Percentiles rank a stretch among this genome's conserved stretches.
These are phyloP conservation scores for Orbilia blumenaviensis DNA, from an alignment of 2,329 filamentous ascomycete species.

Conservation along the genomic window DNA sequence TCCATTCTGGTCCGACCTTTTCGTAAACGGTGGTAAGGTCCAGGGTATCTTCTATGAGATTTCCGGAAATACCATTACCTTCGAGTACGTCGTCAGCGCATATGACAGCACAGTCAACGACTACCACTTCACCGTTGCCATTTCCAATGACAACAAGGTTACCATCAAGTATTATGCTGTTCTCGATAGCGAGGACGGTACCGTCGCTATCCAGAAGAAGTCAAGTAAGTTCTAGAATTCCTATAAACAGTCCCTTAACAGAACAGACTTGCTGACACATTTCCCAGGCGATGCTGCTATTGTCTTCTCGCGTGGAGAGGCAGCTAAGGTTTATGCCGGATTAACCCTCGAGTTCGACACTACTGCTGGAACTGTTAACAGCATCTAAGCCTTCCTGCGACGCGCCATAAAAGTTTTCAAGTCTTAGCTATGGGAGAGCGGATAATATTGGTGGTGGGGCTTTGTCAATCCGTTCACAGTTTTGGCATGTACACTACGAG, in stretches of 20 bases:
- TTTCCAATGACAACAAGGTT: constrained; percentile 26
- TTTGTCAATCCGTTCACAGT: neutral
- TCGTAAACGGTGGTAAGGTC: constrained; percentile 5
- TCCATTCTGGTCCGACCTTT: constrained; percentile 41
- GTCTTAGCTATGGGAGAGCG: neutral
- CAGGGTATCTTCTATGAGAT: constrained; percentile 47
- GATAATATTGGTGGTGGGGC: neutral
- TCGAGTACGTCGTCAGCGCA: constrained; percentile 31
- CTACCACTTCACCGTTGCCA: constrained; percentile 31
- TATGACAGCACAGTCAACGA: constrained; percentile 13
- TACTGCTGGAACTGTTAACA: constrained; percentile 3
- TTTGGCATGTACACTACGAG: constrained; percentile 21
- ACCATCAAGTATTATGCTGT: constrained; percentile 19
- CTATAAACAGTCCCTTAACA: too few relatives aligned
- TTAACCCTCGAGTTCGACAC: constrained; percentile 28
- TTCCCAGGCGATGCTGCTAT: constrained; percentile 5
- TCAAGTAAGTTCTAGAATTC: constrained; percentile 39
- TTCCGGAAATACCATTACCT: neutral
- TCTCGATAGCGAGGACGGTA: constrained; percentile 11
- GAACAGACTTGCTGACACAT: too few relatives aligned
- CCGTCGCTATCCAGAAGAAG: constrained; percentile 33
- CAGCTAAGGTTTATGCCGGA: neutral
- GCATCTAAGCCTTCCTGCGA: neutral
- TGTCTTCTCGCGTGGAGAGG: constrained; percentile 22
- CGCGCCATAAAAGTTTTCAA: neutral